Evolutionary conservation across 148 eudicot species (phyloP), one percentile per base, ranked within the genome.

Genomic region (Rheum nobile): DNA sequence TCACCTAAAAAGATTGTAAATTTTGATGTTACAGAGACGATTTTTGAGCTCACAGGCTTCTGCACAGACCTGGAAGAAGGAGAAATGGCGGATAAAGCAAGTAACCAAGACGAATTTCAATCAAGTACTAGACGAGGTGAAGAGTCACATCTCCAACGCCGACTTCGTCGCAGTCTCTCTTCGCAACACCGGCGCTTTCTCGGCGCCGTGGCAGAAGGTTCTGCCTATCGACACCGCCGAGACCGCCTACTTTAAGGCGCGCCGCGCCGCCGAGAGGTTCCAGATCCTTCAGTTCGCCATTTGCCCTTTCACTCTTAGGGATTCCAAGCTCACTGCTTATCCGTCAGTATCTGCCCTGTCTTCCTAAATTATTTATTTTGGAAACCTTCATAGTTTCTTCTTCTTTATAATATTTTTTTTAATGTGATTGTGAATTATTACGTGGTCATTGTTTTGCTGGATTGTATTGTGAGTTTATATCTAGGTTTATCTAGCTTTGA

Each of bases 211-310:
- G 97, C 94, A 92, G 26, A 83, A 81, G 5, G 80, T 82, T 39
- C 74, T 84, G 67, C 80, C 88, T 12, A 75, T 96, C 38, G 99
- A 92, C 65, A 90, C 97, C 26, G 71, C 83, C 1, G 86, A 90
- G 34, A 89, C 80, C 1, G 91, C 95, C 21, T 92, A 96, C 55
- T 69, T 84, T 44, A 96, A 96, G 77, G 84, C 94, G 26, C 92
- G 85, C 54, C 85, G 77, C 71, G 82, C 91, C 1, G 95, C 97
- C 13, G 89, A 92, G 75, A 74, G 81, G 59, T 96, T 92, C 76
- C 92, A 86, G 82, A 74, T 96, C 4, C 72, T 96, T 71, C 97
- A 92, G 88, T 89, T 96, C 67, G 91, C 94, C n/a, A 78, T 89
- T 24, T 96, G 97, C 78, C 96, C 97, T 43, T 96, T 92, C 37